These are phyloP conservation scores for Didymella pinodella DNA, from an alignment of 2,329 filamentous ascomycete genomes.

Conservation along the genomic window DNA sequence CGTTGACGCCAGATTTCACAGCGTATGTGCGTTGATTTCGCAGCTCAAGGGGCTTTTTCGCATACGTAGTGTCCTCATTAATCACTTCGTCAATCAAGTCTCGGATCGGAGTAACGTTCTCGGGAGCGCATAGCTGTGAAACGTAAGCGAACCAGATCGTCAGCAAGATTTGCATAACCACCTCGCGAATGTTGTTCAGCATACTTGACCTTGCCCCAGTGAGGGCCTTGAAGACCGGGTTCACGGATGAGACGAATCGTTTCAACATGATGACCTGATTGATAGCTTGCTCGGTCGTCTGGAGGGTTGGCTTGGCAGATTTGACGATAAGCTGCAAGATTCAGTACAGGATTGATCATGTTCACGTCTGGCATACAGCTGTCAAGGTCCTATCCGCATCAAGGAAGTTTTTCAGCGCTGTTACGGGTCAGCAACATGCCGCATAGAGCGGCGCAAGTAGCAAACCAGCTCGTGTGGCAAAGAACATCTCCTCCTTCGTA, in stretches of 20 bases:
- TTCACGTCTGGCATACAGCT: constrained; percentile 58
- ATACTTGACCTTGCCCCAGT: constrained; percentile 69
- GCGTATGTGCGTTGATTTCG: constrained; percentile 91
- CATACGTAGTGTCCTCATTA: constrained; percentile 81
- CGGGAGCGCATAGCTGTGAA: constrained; percentile 68
- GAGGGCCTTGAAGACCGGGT: constrained; percentile 73
- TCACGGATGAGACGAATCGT: constrained; percentile 75
- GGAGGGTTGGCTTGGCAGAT: constrained; percentile 69
- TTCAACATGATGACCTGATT: constrained; percentile 90
- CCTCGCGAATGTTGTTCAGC: constrained; percentile 71
- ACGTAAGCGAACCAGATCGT: not conserved
- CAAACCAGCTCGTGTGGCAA: constrained; percentile 72
- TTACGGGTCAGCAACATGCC: constrained; percentile 11
- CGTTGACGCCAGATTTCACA: constrained; percentile 84
- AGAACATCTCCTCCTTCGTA: constrained; percentile 85
- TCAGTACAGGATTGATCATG: constrained; percentile 23
- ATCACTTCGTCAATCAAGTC: constrained; percentile 73
- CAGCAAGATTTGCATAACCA: constrained; percentile 35
- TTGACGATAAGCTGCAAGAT: constrained; percentile 73
- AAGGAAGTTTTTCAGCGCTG: constrained; percentile 73
- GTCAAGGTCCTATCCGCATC: constrained; percentile 84
- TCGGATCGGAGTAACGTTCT: constrained; percentile 67
- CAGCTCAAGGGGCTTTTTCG: constrained; percentile 80
- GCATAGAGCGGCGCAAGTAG: constrained; percentile 15
- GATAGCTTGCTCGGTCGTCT: constrained; percentile 78